Evolutionary conservation across 2,329 filamentous ascomycete species (phyloP).

Genomic region (Gnomoniopsis smithogilvyi): DNA sequence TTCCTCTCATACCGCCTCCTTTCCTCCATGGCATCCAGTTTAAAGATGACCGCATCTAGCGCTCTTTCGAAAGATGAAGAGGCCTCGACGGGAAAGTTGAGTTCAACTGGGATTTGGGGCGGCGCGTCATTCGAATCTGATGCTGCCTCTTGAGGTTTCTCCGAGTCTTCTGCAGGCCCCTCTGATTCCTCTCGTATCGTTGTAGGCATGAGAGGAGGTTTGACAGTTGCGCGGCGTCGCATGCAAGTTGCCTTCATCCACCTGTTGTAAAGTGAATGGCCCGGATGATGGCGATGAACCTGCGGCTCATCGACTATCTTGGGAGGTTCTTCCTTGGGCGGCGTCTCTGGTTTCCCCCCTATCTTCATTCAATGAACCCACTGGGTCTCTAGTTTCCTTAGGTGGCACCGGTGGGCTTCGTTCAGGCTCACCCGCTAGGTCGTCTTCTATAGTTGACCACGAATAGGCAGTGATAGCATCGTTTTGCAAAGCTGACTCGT

Average conservation of each 20-base stretch:
- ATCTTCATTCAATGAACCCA: neutral
- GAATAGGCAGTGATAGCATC: neutral
- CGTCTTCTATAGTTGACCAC: neutral
- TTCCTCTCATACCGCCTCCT: constrained; percentile 10
- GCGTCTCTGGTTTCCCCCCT: constrained; percentile 2
- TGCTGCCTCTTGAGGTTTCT: neutral
- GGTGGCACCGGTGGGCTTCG: neutral
- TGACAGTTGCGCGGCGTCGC: neutral
- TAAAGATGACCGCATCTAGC: constrained; percentile 26
- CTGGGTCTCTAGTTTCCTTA: neutral
- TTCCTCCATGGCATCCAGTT: constrained; percentile 27
- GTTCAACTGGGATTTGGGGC: constrained; percentile 22
- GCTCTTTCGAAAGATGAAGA: constrained; percentile 26
- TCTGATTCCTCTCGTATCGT: constrained; percentile 4
- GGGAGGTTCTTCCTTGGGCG: constrained; percentile 1
- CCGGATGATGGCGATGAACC: neutral
- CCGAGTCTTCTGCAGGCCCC: neutral
- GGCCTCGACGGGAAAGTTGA: constrained; percentile 21
- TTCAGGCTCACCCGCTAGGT: neutral
- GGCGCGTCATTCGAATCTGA: neutral
- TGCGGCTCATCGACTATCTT: neutral
- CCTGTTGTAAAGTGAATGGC: constrained; percentile 7
- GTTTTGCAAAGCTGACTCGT: neutral
- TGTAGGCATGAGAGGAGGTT: constrained; percentile 1
- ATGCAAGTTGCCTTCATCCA: constrained; percentile 9